These are phyloP conservation scores for Skeletonema costatum DNA, from an alignment of 108 stramenopile species.

Conservation along the genomic window DNA sequence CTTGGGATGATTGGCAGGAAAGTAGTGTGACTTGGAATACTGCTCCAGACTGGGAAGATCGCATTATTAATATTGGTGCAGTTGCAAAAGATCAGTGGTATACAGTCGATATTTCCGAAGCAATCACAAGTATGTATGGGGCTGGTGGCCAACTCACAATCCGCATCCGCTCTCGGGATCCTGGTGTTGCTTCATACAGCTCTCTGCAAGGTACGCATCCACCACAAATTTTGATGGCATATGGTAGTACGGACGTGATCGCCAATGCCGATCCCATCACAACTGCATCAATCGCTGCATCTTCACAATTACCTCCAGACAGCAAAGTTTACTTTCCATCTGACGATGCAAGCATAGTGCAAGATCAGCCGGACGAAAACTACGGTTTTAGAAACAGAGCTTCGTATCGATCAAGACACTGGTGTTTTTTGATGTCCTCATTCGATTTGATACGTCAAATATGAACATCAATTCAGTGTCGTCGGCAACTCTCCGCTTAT, in stretches of 20 bases:
- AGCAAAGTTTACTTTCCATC: constrained; percentile 7
- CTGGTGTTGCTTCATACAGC: neutral
- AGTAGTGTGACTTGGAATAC: neutral
- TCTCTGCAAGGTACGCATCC: neutral
- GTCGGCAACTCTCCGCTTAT: constrained; percentile 15
- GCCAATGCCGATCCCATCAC: neutral
- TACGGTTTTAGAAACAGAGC: neutral
- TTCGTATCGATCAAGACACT: constrained; percentile 19
- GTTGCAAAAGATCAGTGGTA: neutral
- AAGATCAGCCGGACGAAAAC: constrained; percentile 10
- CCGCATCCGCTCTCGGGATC: neutral
- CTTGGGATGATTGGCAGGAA: neutral
- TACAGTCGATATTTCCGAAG: neutral
- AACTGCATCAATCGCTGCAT: neutral
- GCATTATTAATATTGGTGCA: neutral
- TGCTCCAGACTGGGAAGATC: constrained; percentile 2
- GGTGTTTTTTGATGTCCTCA: constrained; percentile 17
- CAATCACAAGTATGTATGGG: neutral
- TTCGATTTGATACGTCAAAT: constrained; percentile 18
- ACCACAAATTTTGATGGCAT: constrained; percentile 9
- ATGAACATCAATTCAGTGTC: constrained; percentile 9
- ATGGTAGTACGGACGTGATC: neutral
- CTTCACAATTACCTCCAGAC: neutral
- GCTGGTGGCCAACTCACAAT: neutral
- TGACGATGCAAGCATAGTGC: constrained; percentile 18